Evolutionary conservation across 371 early-diverging fungal species (phyloP).

Genomic region (Apophysomyces trapeziformis): DNA sequence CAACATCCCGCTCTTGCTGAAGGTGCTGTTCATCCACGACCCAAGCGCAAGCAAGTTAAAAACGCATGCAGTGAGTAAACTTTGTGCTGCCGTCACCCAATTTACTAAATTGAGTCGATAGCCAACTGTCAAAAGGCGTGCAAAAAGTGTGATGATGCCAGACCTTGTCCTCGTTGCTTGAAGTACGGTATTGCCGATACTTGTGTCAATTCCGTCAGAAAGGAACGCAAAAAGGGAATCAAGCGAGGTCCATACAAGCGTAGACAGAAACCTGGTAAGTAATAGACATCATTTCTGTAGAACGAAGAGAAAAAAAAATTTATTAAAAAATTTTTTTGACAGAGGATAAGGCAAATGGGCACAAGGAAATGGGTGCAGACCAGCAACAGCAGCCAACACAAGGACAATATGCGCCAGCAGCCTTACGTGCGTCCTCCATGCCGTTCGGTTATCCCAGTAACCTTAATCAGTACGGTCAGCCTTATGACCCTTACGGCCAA

Average conservation of each 20-base stretch:
- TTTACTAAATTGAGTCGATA: conserved; percentile 19
- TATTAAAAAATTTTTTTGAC: conserved; percentile 5
- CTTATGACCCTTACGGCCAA: conserved; percentile 33
- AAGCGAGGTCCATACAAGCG: conserved; percentile 86
- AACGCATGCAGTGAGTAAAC: conserved; percentile 54
- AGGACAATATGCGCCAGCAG: conserved; percentile 5
- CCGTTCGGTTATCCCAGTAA: conserved; percentile 29
- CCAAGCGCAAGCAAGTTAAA: conserved; percentile 53
- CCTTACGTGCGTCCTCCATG: conserved; percentile 17
- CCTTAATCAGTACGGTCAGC: conserved; percentile 34
- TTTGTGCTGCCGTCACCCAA: background rate
- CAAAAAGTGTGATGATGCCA: conserved; percentile 89
- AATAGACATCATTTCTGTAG: background rate
- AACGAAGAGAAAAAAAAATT: conserved; percentile 2
- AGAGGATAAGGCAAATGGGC: conserved; percentile 9
- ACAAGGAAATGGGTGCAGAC: conserved; percentile 7
- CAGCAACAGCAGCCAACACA: conserved; percentile 4
- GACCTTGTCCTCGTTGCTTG: conserved; percentile 88
- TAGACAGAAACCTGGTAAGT: conserved; percentile 42
- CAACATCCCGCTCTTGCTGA: conserved; percentile 8
- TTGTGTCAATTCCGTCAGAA: conserved; percentile 83
- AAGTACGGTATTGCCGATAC: conserved; percentile 74
- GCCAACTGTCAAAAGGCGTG: conserved; percentile 93
- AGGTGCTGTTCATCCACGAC: conserved; percentile 7
- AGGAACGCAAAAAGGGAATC: conserved; percentile 84